A percentile compares a stretch with the other conserved stretches of the same genome.
Evolutionary conservation across 2,329 filamentous ascomycete species (phyloP).

Genomic region (Fonsecaea monophora): DNA sequence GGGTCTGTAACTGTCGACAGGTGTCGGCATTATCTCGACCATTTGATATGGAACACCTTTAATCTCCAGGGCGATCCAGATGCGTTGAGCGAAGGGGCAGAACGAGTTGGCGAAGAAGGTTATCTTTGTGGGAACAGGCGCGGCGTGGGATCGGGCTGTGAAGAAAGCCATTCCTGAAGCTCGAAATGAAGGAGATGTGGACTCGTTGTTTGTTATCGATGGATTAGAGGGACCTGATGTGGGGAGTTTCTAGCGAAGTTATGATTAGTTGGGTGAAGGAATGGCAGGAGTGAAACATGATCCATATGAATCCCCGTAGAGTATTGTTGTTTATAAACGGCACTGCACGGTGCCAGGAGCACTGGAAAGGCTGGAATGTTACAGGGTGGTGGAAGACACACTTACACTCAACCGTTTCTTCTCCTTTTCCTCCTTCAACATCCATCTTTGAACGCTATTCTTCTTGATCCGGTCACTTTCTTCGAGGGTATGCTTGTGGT

Average conservation of each 20-base stretch:
- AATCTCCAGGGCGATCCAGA: slow-evolving; percentile 86
- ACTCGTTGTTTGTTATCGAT: slow-evolving; percentile 22
- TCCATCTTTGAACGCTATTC: slow-evolving; percentile 73
- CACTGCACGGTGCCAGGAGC: not conserved
- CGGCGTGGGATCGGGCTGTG: slow-evolving; percentile 74
- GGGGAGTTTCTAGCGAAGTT: slow-evolving; percentile 24
- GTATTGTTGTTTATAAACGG: too few species aligned
- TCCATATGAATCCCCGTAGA: not conserved
- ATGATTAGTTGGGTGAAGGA: not conserved
- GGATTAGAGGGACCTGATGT: slow-evolving; percentile 13
- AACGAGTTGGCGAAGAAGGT: slow-evolving; percentile 85
- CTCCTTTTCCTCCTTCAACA: slow-evolving; percentile 70
- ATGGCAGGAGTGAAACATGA: not conserved
- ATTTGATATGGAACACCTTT: slow-evolving; percentile 84
- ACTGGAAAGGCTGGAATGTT: not conserved
- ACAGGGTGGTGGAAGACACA: not conserved
- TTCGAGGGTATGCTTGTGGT: slow-evolving; percentile 75
- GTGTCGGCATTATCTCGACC: slow-evolving; percentile 66
- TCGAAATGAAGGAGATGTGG: slow-evolving; percentile 30
- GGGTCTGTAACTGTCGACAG: slow-evolving; percentile 73
- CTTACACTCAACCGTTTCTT: slow-evolving; percentile 59
- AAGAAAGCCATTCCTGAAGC: slow-evolving; percentile 67
- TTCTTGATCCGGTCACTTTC: slow-evolving; percentile 82
- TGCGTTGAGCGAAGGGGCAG: slow-evolving; percentile 85
- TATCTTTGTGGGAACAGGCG: slow-evolving; percentile 65